Percentiles rank a stretch among this genome's conserved stretches.
Conservation (phyloP, 2,329 filamentous ascomycete genomes). For the Fusarium sp. region DNA sequence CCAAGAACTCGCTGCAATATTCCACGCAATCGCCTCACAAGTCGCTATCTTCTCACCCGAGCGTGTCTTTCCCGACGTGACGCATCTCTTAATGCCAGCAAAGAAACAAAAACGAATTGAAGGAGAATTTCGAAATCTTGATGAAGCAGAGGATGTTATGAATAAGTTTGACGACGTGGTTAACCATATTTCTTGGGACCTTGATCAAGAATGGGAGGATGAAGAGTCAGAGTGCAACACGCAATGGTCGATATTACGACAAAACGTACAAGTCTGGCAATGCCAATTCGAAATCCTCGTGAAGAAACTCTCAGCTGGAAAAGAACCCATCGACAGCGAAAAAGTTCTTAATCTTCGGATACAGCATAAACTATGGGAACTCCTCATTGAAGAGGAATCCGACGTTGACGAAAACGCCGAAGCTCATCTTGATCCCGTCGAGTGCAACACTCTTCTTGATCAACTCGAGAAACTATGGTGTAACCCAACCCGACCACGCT, state of each 20-base stretch:
- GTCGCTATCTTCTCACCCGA: slow-evolving; percentile 4
- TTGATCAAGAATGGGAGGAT: slow-evolving; percentile 13
- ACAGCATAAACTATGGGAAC: slow-evolving; percentile 14
- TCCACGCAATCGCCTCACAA: slow-evolving; percentile 10
- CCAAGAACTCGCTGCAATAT: not conserved
- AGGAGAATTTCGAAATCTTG: not conserved
- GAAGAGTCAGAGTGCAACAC: slow-evolving; percentile 3
- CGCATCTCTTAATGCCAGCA: not conserved
- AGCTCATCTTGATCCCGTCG: not conserved
- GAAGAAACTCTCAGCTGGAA: not conserved
- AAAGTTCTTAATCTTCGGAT: slow-evolving; percentile 5
- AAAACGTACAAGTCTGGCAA: not conserved
- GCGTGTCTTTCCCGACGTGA: slow-evolving; percentile 5
- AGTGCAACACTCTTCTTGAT: not conserved
- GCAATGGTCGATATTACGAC: not conserved
- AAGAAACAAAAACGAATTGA: not conserved
- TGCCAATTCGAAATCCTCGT: not conserved
- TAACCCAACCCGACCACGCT: not conserved
- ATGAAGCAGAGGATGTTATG: slow-evolving; percentile 17
- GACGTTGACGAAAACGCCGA: not conserved
- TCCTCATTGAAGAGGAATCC: not conserved
- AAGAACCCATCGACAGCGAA: not conserved
- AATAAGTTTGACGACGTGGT: slow-evolving; percentile 12
- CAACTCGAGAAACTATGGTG: slow-evolving; percentile 9
- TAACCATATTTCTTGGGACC: slow-evolving; percentile 5